These are phyloP conservation scores for Termitomyces sp. DNA, from an alignment of 768 basidiomycete genomes.

Conservation along the genomic window DNA sequence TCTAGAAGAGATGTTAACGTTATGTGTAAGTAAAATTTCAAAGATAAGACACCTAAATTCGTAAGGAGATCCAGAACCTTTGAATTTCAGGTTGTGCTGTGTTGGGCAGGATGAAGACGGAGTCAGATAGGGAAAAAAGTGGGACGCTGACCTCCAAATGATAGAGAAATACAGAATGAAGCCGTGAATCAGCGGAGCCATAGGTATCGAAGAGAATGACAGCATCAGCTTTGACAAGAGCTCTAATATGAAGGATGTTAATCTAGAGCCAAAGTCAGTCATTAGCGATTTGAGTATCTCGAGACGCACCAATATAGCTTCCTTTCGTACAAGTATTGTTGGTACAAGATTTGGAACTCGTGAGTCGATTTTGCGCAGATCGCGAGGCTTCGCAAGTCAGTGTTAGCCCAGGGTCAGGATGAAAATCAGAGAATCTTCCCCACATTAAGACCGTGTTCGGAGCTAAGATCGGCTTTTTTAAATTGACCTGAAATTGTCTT, in stretches of 20 bases:
- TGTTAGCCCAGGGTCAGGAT: constrained; percentile 16
- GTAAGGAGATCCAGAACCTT: constrained; percentile 67
- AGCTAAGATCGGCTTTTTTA: constrained; percentile 84
- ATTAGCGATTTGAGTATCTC: background rate
- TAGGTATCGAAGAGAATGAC: constrained; percentile 91
- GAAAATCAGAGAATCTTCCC: constrained; percentile 24
- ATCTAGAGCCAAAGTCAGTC: constrained; percentile 41
- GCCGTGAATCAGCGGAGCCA: constrained; percentile 79
- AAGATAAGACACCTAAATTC: constrained; percentile 66
- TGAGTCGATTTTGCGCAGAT: constrained; percentile 95
- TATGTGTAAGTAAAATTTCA: constrained; percentile 8
- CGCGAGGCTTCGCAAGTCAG: constrained; percentile 64
- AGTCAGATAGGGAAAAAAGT: constrained; percentile 1
- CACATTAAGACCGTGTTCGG: constrained; percentile 87
- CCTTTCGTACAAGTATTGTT: constrained; percentile 84
- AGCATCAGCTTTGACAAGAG: constrained; percentile 88
- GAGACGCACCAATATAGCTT: constrained; percentile 74
- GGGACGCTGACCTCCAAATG: constrained; percentile 64
- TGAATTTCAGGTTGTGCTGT: constrained; percentile 81
- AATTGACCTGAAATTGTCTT: constrained; percentile 87
- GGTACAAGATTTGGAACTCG: constrained; percentile 92
- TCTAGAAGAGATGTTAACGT: constrained; percentile 33
- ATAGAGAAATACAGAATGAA: constrained; percentile 85
- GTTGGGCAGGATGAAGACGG: constrained; percentile 4
- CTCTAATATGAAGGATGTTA: constrained; percentile 92